Percentiles rank a stretch among this genome's conserved stretches.
Conservation (phyloP, 768 basidiomycete genomes). For the Strobilomyces confusus region DNA sequence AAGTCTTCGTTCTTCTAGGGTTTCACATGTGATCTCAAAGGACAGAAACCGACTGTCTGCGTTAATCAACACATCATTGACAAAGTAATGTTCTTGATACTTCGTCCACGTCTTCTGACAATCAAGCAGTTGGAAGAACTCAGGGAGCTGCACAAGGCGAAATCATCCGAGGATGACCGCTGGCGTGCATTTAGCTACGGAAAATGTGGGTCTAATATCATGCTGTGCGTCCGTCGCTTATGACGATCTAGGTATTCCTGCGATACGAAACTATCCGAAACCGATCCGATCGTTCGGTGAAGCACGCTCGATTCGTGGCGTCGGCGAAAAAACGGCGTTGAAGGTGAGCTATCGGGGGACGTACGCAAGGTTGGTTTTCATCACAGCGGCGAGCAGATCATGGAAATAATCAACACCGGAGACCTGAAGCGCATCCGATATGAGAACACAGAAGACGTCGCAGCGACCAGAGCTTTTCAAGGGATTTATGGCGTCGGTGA, state of each 20-base stretch:
- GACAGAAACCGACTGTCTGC: slow-evolving; percentile 33
- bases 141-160: slow-evolving; percentile 58
- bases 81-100: slow-evolving; percentile 43
- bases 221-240: slow-evolving; percentile 1
- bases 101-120: not conserved
- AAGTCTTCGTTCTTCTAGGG: slow-evolving; percentile 39
- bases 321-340: slow-evolving; percentile 71
- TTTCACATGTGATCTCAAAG: slow-evolving; percentile 62
- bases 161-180: slow-evolving; percentile 53
- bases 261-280: slow-evolving; percentile 50
- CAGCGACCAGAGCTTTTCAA: slow-evolving; percentile 54
- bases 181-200: slow-evolving; percentile 66
- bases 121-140: slow-evolving; percentile 58
- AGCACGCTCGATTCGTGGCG: slow-evolving; percentile 54
- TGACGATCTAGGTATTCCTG: slow-evolving; percentile 48
- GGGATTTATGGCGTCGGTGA: slow-evolving; percentile 86
- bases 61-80: slow-evolving; percentile 72
- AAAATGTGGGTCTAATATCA: slow-evolving; percentile 47
- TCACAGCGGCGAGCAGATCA: slow-evolving; percentile 49
- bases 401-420: slow-evolving; percentile 77
- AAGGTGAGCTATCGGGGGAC: slow-evolving; percentile 46
- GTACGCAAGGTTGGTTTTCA: not conserved
- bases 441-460: slow-evolving; percentile 63
- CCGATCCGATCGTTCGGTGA: slow-evolving; percentile 57
- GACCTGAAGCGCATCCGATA: slow-evolving; percentile 62